phyloP scores from a whole-genome alignment of 768 basidiomycete genomes.

The Paxillus rubicundulus region DNA sequence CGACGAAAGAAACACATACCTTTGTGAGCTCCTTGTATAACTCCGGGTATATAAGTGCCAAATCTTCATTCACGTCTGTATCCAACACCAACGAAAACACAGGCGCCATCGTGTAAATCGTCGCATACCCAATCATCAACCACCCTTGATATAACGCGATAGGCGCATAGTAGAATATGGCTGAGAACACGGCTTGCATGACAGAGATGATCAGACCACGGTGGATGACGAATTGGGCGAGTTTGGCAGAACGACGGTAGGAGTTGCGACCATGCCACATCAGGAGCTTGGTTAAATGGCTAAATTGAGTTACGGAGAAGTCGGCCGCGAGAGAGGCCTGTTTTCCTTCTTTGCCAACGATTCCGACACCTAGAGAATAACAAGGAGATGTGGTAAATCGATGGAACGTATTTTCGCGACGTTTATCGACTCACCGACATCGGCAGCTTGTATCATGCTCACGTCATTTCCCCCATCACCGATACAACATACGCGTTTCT shows the following conservation, averaged over 20 bases:
- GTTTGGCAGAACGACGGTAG: slow-evolving; percentile 95
- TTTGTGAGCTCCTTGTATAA: slow-evolving; percentile 97
- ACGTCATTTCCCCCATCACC: slow-evolving; percentile 99
- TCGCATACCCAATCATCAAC: slow-evolving; percentile 96
- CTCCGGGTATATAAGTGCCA: slow-evolving; percentile 94
- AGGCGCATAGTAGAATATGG: slow-evolving; percentile 91
- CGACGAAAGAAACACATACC: slow-evolving; percentile 41
- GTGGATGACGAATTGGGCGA: slow-evolving; percentile 98
- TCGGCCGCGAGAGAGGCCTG: slow-evolving; percentile 99
- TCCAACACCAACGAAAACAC: slow-evolving; percentile 97
- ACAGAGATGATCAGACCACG: slow-evolving; percentile 95
- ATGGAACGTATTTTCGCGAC: not conserved
- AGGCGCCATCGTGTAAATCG: slow-evolving; percentile 96
- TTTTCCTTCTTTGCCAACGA: slow-evolving; percentile 98
- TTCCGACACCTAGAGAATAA: slow-evolving; percentile 72
- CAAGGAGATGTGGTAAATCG: not conserved
- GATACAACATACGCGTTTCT: slow-evolving; percentile 96
- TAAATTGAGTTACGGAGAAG: slow-evolving; percentile 97
- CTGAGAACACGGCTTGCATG: slow-evolving; percentile 96
- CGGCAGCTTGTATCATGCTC: slow-evolving; percentile 99
- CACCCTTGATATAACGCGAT: slow-evolving; percentile 98
- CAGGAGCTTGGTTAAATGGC: slow-evolving; percentile 89
- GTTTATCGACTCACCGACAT: slow-evolving; percentile 74
- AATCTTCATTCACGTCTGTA: slow-evolving; percentile 91
- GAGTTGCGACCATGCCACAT: slow-evolving; percentile 99